phyloP scores from a whole-genome alignment of 2,329 filamentous ascomycete genomes.

The Penicillium griseofulvum region DNA sequence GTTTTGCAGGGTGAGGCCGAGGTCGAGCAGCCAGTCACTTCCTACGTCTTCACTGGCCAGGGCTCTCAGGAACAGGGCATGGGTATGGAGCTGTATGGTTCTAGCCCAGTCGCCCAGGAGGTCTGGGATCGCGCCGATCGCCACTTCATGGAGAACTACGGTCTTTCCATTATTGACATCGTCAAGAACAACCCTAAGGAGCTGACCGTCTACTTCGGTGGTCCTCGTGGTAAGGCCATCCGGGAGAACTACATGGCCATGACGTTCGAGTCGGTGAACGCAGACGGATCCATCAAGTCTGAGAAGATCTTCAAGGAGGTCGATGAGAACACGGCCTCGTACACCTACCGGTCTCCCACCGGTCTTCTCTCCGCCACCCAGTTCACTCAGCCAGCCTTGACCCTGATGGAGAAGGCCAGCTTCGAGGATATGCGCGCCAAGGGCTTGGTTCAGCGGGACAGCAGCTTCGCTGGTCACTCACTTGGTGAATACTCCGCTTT shows the following conservation, averaged over 20 bases:
- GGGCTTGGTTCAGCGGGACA: constrained; percentile 92
- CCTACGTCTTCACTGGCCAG: constrained; percentile 97
- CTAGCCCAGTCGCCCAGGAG: constrained; percentile 89
- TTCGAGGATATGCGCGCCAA: constrained; percentile 99
- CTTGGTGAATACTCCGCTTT: constrained; percentile 97
- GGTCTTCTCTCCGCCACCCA: constrained; percentile 95
- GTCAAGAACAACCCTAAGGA: constrained; percentile 99
- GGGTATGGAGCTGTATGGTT: constrained; percentile 98
- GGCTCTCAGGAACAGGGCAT: constrained; percentile 98
- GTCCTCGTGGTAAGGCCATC: constrained; percentile 92
- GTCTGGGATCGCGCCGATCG: constrained; percentile 98
- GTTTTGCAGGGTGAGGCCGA: constrained; percentile 93
- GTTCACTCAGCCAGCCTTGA: constrained; percentile 96
- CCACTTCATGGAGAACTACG: constrained; percentile 98
- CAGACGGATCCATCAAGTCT: constrained; percentile 90
- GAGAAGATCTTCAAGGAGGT: constrained; percentile 99
- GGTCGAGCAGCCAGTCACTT: constrained; percentile 93
- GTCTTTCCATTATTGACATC: constrained; percentile 97
- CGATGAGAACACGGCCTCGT: constrained; percentile 84
- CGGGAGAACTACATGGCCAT: constrained; percentile 99
- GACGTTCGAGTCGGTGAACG: constrained; percentile 97
- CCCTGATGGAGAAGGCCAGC: constrained; percentile 98
- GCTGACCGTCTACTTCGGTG: constrained; percentile 96
- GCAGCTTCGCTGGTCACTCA: constrained; percentile 96
- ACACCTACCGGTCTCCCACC: constrained; percentile 94